A percentile compares a stretch with the other conserved stretches of the same genome.
These are phyloP conservation scores for Irpex rosettiformis DNA, from an alignment of 1,284 basidiomycete species.

Conservation along the genomic window DNA sequence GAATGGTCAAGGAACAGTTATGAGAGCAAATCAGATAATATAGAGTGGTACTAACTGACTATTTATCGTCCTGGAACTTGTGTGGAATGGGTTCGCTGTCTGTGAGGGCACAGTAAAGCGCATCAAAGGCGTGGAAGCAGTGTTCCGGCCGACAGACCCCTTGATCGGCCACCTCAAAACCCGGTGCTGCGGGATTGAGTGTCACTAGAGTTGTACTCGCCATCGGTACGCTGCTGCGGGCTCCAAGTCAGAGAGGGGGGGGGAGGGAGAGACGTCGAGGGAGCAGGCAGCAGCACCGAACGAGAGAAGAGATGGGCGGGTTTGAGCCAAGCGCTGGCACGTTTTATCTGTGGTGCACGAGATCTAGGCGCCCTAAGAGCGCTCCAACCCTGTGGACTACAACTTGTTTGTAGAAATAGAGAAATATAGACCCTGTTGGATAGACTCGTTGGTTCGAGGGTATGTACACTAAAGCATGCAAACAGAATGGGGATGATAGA, in stretches of 20 bases:
- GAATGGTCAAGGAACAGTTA: constrained; percentile 1
- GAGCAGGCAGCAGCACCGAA: not conserved
- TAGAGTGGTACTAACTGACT: constrained; percentile 43
- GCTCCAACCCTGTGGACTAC: not conserved
- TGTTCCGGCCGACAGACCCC: constrained; percentile 64
- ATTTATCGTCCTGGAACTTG: constrained; percentile 65
- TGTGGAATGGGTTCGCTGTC: constrained; percentile 49
- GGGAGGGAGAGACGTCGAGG: not conserved
- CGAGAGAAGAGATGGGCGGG: not conserved
- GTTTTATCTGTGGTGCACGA: not conserved
- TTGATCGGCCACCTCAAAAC: constrained; percentile 27
- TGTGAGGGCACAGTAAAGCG: constrained; percentile 71
- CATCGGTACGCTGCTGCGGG: constrained; percentile 14
- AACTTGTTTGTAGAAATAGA: not conserved
- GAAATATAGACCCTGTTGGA: constrained; percentile 1
- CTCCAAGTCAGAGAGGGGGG: constrained; percentile 1
- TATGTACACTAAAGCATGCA: constrained; percentile 11
- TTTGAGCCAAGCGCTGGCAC: not conserved
- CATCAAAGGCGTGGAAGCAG: constrained; percentile 77
- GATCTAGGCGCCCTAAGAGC: not conserved
- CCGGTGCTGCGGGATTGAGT: constrained; percentile 35
- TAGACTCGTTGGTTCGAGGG: not conserved
- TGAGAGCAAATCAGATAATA: not conserved
- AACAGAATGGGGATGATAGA: constrained; percentile 27
- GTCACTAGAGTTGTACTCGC: constrained; percentile 26